phyloP scores from a whole-genome alignment of 2,329 filamentous ascomycete genomes.

The Ceratocystis smalleyi region DNA sequence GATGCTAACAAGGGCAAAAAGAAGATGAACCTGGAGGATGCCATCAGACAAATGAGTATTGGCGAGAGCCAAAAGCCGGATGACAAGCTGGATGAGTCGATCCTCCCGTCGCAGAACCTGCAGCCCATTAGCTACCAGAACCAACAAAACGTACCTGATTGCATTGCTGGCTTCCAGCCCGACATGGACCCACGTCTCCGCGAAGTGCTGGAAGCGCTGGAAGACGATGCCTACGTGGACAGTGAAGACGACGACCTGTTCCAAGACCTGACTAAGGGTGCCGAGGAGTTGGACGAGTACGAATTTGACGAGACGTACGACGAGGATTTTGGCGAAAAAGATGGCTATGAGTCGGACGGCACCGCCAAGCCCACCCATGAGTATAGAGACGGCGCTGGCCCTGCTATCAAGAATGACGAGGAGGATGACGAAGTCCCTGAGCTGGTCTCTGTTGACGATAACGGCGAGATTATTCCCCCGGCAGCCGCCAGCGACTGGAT shows the following conservation, averaged over 20 bases:
- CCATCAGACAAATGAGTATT: constrained; percentile 48
- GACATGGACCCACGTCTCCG: constrained; percentile 91
- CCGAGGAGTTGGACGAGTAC: constrained; percentile 56
- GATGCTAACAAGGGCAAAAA: constrained; percentile 49
- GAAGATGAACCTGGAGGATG: constrained; percentile 70
- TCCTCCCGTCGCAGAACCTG: constrained; percentile 66
- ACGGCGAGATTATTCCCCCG: constrained; percentile 25
- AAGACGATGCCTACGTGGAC: constrained; percentile 89
- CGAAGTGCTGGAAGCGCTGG: constrained; percentile 81
- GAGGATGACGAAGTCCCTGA: constrained; percentile 29
- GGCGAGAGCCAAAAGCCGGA: constrained; percentile 30
- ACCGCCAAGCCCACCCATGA: constrained; percentile 63
- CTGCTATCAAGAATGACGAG: constrained; percentile 7
- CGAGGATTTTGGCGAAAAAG: constrained; percentile 37
- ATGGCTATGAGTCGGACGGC: constrained; percentile 87
- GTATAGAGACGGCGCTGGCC: constrained; percentile 28
- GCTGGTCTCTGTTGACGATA: constrained; percentile 35
- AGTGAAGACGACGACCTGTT: constrained; percentile 78
- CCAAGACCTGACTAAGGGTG: constrained; percentile 51
- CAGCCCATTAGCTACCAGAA: constrained; percentile 70
- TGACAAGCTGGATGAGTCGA: constrained; percentile 54
- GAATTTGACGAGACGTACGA: constrained; percentile 59
- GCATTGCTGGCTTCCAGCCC: constrained; percentile 83
- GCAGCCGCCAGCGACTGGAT: constrained; percentile 69
- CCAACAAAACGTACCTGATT: constrained; percentile 84